Evolutionary conservation across 2,329 filamentous ascomycete species (phyloP).

Genomic region (Pseudogymnoascus sp.): DNA sequence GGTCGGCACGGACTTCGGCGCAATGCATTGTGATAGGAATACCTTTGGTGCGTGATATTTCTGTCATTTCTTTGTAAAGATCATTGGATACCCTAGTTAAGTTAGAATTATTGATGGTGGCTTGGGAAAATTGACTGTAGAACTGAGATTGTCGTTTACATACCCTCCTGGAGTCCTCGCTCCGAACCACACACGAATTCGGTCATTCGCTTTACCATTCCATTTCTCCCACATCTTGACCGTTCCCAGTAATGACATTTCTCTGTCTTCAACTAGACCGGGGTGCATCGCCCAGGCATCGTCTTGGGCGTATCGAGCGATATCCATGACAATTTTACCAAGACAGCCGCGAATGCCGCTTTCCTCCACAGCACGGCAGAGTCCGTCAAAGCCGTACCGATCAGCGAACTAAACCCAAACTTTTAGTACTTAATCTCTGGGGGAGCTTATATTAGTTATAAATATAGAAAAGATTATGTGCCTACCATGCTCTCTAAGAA

Average conservation of each 20-base stretch:
- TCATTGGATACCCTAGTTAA: constrained; percentile 25
- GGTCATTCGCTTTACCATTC: constrained; percentile 28
- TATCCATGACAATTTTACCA: constrained; percentile 33
- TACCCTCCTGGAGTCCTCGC: constrained; percentile 31
- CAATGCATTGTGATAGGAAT: constrained; percentile 34
- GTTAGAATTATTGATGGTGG: not conserved
- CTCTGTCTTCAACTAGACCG: constrained; percentile 33
- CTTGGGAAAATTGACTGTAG: not conserved
- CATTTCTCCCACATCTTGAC: constrained; percentile 30
- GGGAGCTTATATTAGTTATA: constrained; percentile 6
- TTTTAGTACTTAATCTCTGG: not conserved
- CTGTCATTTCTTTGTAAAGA: constrained; percentile 29
- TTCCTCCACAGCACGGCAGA: constrained; percentile 36
- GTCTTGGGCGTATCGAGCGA: constrained; percentile 35
- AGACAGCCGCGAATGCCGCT: constrained; percentile 36
- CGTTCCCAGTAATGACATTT: constrained; percentile 29
- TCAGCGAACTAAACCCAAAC: constrained; percentile 32
- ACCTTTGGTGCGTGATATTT: constrained; percentile 24
- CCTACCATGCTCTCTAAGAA: constrained; percentile 45
- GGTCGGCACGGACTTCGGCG: constrained; percentile 29
- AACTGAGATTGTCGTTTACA: constrained; percentile 8
- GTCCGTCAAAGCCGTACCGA: constrained; percentile 38
- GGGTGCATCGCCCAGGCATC: constrained; percentile 36
- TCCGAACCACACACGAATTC: constrained; percentile 33
- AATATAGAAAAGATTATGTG: constrained; percentile 12